Percentiles rank a stretch among this genome's conserved stretches.
These are phyloP conservation scores for Plenodomus tracheiphilus DNA, from an alignment of 2,329 filamentous ascomycete species.

Conservation along the genomic window DNA sequence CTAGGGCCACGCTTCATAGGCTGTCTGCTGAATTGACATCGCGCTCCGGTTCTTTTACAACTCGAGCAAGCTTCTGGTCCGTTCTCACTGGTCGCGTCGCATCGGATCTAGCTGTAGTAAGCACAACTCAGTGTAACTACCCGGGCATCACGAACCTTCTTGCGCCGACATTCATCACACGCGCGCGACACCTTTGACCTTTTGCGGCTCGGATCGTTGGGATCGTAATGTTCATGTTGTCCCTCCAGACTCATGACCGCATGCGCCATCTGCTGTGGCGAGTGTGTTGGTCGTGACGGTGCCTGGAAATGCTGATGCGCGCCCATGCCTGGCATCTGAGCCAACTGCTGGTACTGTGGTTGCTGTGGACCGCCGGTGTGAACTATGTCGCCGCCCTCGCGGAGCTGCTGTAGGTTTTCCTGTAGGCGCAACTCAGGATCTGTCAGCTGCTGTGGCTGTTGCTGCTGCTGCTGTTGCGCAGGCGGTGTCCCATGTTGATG, in stretches of 20 bases:
- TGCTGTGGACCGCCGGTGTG: slow-evolving; percentile 29
- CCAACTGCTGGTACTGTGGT: slow-evolving; percentile 32
- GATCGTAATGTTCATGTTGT: slow-evolving; percentile 38
- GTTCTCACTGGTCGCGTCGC: slow-evolving; percentile 46
- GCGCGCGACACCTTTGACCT: slow-evolving; percentile 48
- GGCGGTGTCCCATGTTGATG: slow-evolving; percentile 42
- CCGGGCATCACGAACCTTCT: slow-evolving; percentile 39
- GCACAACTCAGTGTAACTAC: slow-evolving; percentile 3
- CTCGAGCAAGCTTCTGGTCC: slow-evolving; percentile 46
- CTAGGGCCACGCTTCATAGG: slow-evolving; percentile 48
- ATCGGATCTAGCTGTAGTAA: slow-evolving; percentile 41
- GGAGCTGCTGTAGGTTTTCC: slow-evolving; percentile 42
- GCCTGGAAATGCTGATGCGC: slow-evolving; percentile 43
- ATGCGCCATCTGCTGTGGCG: slow-evolving; percentile 46
- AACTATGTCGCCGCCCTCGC: slow-evolving; percentile 37
- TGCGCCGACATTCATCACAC: slow-evolving; percentile 47
- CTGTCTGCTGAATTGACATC: slow-evolving; percentile 47
- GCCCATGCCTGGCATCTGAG: slow-evolving; percentile 28
- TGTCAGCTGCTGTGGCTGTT: slow-evolving; percentile 34
- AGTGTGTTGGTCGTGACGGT: slow-evolving; percentile 40
- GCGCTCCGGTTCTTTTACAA: slow-evolving; percentile 45
- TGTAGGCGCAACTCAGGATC: slow-evolving; percentile 41
- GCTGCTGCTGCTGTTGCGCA: slow-evolving; percentile 36
- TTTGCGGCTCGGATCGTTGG: slow-evolving; percentile 43
- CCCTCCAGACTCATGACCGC: slow-evolving; percentile 44